Percentiles rank a stretch among this genome's conserved stretches.
Evolutionary conservation across 2,329 filamentous ascomycete genomes (phyloP).

Genomic region (Scedosporium aurantiacum): DNA sequence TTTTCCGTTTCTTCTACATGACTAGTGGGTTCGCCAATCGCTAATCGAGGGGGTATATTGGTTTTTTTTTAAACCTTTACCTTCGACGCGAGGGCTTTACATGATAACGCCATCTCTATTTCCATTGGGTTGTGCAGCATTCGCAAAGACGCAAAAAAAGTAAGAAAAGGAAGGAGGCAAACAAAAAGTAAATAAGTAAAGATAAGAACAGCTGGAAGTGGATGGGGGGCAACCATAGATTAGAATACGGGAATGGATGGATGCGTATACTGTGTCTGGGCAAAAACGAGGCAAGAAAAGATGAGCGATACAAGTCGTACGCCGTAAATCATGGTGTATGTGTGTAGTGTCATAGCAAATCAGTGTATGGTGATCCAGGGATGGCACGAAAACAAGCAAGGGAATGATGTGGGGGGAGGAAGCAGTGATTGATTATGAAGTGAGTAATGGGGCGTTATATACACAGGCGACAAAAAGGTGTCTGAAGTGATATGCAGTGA

Average conservation of each 20-base stretch:
- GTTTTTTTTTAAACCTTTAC: neutral
- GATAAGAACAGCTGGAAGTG: neutral
- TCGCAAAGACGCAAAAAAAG: constrained; percentile 1
- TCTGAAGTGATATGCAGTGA: neutral
- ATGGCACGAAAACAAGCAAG: too few relatives aligned
- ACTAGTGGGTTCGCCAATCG: neutral
- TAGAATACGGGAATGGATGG: neutral
- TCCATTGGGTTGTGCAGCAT: constrained; percentile 1
- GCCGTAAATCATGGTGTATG: neutral
- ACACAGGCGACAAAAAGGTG: neutral
- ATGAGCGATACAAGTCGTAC: constrained; percentile 4
- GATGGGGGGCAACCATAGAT: neutral
- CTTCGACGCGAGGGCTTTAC: constrained; percentile 1
- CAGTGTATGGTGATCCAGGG: neutral
- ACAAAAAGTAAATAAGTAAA: neutral
- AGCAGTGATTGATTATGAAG: neutral
- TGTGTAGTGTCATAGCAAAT: neutral
- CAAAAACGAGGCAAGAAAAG: neutral
- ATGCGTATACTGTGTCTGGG: neutral
- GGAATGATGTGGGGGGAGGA: too few relatives aligned
- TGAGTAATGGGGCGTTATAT: neutral
- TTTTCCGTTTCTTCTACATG: neutral
- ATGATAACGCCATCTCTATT: constrained; percentile 2
- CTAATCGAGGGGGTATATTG: constrained; percentile 1
- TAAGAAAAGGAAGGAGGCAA: neutral